phyloP scores from a whole-genome alignment of 495 filamentous ascomycete species.

The Bacidia gigantensis region DNA sequence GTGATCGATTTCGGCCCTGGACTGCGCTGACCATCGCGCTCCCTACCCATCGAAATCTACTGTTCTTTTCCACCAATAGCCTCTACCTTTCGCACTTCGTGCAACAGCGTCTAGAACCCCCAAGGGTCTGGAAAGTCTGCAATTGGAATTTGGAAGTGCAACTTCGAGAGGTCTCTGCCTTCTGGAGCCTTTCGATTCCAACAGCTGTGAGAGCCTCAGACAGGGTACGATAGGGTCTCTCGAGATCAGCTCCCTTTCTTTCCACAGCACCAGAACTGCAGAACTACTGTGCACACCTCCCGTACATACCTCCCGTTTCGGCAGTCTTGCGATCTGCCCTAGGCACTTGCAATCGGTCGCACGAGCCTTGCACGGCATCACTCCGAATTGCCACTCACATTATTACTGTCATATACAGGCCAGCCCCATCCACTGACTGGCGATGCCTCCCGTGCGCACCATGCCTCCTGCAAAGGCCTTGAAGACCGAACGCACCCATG shows the following conservation, averaged over 20 bases:
- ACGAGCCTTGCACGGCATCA: neutral
- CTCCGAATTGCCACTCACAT: neutral
- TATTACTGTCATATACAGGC: neutral
- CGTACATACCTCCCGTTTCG: neutral
- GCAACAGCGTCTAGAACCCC: neutral
- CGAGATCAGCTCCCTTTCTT: neutral
- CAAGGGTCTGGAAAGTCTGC: neutral
- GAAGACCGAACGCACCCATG: conserved; percentile 60
- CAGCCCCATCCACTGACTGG: neutral
- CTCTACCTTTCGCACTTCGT: neutral
- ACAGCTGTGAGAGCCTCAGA: neutral
- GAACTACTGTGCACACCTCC: no score
- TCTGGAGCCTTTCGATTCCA: neutral
- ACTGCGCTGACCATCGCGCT: conserved; percentile 11
- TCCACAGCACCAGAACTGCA: neutral
- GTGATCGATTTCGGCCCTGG: conserved; percentile 10
- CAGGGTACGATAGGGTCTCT: neutral
- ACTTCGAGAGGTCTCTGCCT: neutral
- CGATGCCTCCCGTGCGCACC: conserved; percentile 33
- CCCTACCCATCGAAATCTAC: conserved; percentile 8
- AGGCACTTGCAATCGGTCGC: neutral
- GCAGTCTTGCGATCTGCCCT: neutral
- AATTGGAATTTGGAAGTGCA: neutral
- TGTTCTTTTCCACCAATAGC: neutral
- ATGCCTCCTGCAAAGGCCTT: conserved; percentile 31